These are phyloP conservation scores for Trichoderma citrinoviride DNA, from an alignment of 2,329 filamentous ascomycete species.

Conservation along the genomic window DNA sequence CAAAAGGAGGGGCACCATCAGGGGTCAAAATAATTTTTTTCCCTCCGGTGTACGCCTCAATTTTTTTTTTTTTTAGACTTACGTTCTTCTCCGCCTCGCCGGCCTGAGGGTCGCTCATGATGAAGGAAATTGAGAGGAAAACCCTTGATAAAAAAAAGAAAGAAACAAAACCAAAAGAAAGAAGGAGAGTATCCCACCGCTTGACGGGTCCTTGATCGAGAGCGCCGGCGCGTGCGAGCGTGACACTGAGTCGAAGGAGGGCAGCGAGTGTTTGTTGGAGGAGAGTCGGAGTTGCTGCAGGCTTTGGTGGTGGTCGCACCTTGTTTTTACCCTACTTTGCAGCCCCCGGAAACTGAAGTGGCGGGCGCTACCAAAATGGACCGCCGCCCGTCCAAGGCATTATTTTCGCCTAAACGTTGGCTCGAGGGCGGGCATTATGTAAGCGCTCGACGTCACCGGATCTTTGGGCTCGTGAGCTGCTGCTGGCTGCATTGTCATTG, in stretches of 20 bases:
- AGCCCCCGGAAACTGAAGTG: neutral
- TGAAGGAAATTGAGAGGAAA: slow-evolving; percentile 41
- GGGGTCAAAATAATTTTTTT: slow-evolving; percentile 21
- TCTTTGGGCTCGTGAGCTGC: neutral
- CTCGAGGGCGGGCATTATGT: slow-evolving; percentile 19
- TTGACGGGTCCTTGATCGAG: slow-evolving; percentile 19
- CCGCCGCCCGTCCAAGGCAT: neutral
- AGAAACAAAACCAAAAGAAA: neutral
- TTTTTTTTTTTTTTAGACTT: slow-evolving; percentile 33
- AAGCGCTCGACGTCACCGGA: slow-evolving; percentile 14
- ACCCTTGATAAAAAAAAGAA: slow-evolving; percentile 7
- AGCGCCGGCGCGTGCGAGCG: slow-evolving; percentile 22
- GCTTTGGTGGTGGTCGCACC: slow-evolving; percentile 29
- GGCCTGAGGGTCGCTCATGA: slow-evolving; percentile 81
- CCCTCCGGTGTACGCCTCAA: neutral
- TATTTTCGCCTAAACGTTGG: slow-evolving; percentile 10
- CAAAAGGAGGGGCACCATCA: slow-evolving; percentile 28
- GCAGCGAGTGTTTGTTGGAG: slow-evolving; percentile 28
- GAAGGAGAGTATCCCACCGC: slow-evolving; percentile 5
- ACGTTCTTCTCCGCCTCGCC: slow-evolving; percentile 98
- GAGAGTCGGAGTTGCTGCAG: slow-evolving; percentile 29
- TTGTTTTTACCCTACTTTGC: slow-evolving; percentile 18
- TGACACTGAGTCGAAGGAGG: slow-evolving; percentile 21
- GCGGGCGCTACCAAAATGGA: neutral
- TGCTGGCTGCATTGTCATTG: neutral